Conservation (phyloP, 108 stramenopile genomes). For the Mediolabrus comicus region DNA sequence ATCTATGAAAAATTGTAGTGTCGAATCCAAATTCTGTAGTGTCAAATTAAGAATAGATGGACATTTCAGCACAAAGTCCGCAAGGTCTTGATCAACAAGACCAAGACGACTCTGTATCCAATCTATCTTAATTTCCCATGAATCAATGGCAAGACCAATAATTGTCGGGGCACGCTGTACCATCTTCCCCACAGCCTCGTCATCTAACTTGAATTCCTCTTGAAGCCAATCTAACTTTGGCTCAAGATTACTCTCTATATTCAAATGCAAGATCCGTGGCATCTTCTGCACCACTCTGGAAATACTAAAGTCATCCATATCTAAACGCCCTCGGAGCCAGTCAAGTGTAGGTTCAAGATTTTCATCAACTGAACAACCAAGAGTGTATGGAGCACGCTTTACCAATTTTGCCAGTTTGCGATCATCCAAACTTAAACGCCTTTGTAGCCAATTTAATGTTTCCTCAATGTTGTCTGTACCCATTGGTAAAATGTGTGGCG, state of each 20-base stretch:
- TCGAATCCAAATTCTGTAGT: background rate
- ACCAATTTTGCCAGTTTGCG: background rate
- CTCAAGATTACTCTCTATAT: background rate
- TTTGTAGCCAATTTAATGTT: background rate
- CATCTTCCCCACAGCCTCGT: background rate
- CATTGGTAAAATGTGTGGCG: background rate
- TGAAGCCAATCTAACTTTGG: background rate
- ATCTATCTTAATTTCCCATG: background rate
- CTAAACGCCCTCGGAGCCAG: background rate
- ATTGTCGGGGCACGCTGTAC: background rate
- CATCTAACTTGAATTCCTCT: background rate
- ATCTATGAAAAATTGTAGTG: background rate
- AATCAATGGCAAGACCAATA: background rate
- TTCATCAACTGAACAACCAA: background rate
- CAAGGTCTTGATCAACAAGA: background rate
- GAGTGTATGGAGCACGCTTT: background rate
- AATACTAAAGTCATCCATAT: background rate
- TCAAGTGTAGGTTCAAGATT: slow-evolving; percentile 1
- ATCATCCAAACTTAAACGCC: background rate
- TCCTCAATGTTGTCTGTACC: background rate
- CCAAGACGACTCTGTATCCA: background rate
- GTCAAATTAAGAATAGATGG: background rate
- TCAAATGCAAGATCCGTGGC: background rate
- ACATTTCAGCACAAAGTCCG: background rate
- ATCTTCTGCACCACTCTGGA: background rate